Base-by-base conservation (phyloP, 495 filamentous ascomycete species). In the Hypoxylon intermedium region DNA sequence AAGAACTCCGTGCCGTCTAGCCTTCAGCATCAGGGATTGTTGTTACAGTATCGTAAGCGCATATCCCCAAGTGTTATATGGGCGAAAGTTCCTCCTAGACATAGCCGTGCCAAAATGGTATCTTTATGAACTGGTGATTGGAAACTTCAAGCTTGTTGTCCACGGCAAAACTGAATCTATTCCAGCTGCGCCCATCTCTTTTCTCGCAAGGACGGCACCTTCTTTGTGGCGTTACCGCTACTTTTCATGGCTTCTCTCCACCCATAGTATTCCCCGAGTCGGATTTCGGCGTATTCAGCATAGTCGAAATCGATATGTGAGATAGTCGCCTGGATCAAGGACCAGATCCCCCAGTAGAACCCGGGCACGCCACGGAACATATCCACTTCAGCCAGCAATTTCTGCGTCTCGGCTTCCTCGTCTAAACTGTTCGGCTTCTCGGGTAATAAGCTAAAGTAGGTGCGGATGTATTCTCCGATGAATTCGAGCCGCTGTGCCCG, bases 291-390 rank as follows among this genome's bases (percentile, higher is more conserved):
- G 74, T 98, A 99, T 19, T 83, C 82, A 30, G 91, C 90, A 65
- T 98, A 99, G 74, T 99, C 92, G 67, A 99, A 99, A 71, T 98
- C 92, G 61, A 99, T 98, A 54, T 93, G 86, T 3, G 89, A 93
- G 60, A 99, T 98, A 13, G 86, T 90, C 1, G 92, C 91, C 77
- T 99, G 95, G 67, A 99, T 97, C 44, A 98, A 80, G 6, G 92
- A 90, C 95, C 95, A 98, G 43, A 97, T 89, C 18, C 94, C 95
- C 91, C 89, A 90, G 67, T 80, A 82, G 54, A 99, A 89, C 7
- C 94, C 94, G 0, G 94, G 95, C 9, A 97, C 81, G 49, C 93
- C 94, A 31, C 93, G 83, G 77, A 90, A 99, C 23, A 82, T 73
- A 72, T 98, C 93, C 1, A 98, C 89, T 68, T 98, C 91, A 5